Percentiles rank a stretch among this genome's conserved stretches.
These are phyloP conservation scores for Fusarium incarnatum DNA, from an alignment of 2,329 filamentous ascomycete species.

Conservation along the genomic window DNA sequence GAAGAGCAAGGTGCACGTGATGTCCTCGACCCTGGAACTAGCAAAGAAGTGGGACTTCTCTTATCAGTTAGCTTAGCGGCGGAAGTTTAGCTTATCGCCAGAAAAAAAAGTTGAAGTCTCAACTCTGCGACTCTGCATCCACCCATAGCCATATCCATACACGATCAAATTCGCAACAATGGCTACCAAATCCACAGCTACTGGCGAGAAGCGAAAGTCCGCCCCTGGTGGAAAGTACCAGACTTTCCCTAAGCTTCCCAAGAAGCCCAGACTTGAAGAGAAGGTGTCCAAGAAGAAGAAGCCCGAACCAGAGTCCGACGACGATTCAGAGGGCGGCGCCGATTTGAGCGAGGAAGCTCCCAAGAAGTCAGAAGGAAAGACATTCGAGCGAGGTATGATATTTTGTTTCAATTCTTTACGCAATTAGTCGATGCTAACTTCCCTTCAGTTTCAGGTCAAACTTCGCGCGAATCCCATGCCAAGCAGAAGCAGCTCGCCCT, in stretches of 20 bases:
- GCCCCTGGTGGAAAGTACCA: constrained; percentile 58
- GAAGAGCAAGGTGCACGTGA: constrained; percentile 23
- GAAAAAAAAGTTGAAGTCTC: constrained; percentile 44
- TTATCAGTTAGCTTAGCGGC: constrained; percentile 35
- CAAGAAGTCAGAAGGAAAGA: constrained; percentile 56
- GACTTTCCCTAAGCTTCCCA: constrained; percentile 55
- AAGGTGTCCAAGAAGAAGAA: constrained; percentile 53
- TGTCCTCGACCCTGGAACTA: neutral
- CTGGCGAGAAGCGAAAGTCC: constrained; percentile 69
- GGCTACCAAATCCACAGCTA: constrained; percentile 61
- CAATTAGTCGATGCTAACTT: constrained; percentile 16
- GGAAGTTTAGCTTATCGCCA: constrained; percentile 37
- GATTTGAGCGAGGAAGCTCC: constrained; percentile 56
- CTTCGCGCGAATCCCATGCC: constrained; percentile 86
- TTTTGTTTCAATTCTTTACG: neutral
- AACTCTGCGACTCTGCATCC: constrained; percentile 40
- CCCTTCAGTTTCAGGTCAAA: constrained; percentile 60
- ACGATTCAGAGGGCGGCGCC: constrained; percentile 65
- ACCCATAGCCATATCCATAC: constrained; percentile 15
- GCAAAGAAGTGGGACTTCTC: constrained; percentile 9
- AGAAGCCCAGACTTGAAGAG: constrained; percentile 63
- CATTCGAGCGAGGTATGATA: constrained; percentile 57
- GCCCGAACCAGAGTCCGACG: constrained; percentile 56
- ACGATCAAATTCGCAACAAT: constrained; percentile 50
- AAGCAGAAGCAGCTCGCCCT: constrained; percentile 91